phyloP scores from a whole-genome alignment of 306 rosid species.

The Ziziphus jujuba region DNA sequence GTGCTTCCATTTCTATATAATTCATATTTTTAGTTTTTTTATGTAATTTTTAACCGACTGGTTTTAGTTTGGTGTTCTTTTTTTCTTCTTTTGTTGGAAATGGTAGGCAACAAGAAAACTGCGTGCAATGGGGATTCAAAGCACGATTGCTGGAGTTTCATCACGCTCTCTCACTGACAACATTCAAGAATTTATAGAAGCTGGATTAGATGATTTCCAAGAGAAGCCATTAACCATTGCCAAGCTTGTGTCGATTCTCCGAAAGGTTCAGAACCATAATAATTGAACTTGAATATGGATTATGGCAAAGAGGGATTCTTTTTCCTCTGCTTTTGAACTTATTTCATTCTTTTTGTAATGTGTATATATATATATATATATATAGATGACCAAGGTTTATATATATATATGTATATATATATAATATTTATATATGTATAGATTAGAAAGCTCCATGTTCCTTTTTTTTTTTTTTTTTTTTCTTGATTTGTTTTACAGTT shows the following conservation, averaged over 20 bases:
- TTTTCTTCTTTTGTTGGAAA: not conserved
- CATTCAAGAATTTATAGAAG: slow-evolving; percentile 51
- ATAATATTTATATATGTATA: no score
- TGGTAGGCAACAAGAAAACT: slow-evolving; percentile 70
- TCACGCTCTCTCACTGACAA: slow-evolving; percentile 34
- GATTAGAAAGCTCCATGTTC: no score
- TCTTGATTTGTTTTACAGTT: no score
- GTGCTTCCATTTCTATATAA: slow-evolving; percentile 8
- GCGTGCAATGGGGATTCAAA: slow-evolving; percentile 61
- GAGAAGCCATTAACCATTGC: slow-evolving; percentile 61
- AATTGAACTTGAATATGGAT: not conserved
- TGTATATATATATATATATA: no score
- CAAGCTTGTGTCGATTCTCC: slow-evolving; percentile 55
- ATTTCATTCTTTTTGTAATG: no score
- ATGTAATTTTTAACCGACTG: not conserved
- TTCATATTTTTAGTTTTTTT: not conserved
- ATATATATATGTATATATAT: no score
- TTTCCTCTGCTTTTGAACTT: no score
- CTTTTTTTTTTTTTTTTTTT: no score
- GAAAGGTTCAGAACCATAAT: slow-evolving; percentile 22
- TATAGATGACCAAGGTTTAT: no score
- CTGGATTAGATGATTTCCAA: slow-evolving; percentile 69
- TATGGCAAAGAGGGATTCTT: no score
- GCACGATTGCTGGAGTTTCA: slow-evolving; percentile 77
- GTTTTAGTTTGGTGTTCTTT: not conserved